Evolutionary conservation across 495 filamentous ascomycete species (phyloP).

Genomic region (Rhizodiscina lignyota): DNA sequence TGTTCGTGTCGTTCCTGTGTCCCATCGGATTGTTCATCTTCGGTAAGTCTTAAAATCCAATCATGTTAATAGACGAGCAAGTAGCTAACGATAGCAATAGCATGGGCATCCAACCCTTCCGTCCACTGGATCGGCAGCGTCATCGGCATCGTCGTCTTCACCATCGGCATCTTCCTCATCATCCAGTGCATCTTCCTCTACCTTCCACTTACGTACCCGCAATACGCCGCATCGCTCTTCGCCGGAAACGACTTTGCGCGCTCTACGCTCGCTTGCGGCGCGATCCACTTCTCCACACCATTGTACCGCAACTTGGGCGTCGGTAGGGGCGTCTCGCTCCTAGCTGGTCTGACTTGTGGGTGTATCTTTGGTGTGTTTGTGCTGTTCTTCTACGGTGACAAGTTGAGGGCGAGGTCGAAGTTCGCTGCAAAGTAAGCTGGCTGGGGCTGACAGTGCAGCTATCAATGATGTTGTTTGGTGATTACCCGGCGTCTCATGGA

Average conservation of each 20-base stretch:
- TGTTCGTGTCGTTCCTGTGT: slow-evolving; percentile 31
- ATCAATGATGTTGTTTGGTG: too few relatives aligned
- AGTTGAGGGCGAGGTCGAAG: slow-evolving; percentile 17
- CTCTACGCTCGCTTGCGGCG: slow-evolving; percentile 34
- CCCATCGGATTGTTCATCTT: slow-evolving; percentile 46
- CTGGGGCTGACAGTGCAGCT: too few relatives aligned
- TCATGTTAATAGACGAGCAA: too few relatives aligned
- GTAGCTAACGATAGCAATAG: background rate
- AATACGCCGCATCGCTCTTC: slow-evolving; percentile 42
- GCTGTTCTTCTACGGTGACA: slow-evolving; percentile 32
- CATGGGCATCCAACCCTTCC: slow-evolving; percentile 33
- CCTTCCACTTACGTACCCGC: slow-evolving; percentile 41
- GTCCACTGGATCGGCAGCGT: slow-evolving; percentile 44
- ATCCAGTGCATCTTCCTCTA: slow-evolving; percentile 49
- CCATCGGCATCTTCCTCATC: slow-evolving; percentile 29
- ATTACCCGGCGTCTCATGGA: too few relatives aligned
- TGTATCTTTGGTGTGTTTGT: slow-evolving; percentile 37
- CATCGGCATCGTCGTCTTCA: slow-evolving; percentile 37
- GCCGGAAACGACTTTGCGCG: slow-evolving; percentile 43
- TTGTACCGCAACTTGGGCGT: slow-evolving; percentile 40
- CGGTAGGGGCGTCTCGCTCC: slow-evolving; percentile 32
- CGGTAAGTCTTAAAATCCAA: slow-evolving; percentile 10
- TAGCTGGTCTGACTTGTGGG: slow-evolving; percentile 36
- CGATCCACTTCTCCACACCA: slow-evolving; percentile 36
- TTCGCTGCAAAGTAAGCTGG: slow-evolving; percentile 8